A percentile compares a stretch with the other conserved stretches of the same genome.
phyloP scores from a whole-genome alignment of 768 basidiomycete genomes.

The Suillus lakei region DNA sequence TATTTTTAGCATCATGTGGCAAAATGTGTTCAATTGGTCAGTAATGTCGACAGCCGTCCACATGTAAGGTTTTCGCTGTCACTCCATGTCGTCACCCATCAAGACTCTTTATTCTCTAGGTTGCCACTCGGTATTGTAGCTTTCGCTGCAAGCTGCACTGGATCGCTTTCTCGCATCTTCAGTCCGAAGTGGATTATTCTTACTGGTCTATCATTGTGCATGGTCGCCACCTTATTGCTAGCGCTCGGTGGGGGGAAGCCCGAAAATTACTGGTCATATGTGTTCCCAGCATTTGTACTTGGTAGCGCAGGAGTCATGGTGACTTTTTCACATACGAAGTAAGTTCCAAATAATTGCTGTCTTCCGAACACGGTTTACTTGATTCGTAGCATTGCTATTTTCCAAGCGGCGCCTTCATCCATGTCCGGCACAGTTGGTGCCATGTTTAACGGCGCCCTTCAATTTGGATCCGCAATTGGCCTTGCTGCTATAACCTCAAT shows the following conservation, averaged over 20 bases:
- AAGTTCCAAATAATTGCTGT: constrained; percentile 20
- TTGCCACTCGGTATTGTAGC: constrained; percentile 47
- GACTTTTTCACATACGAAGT: constrained; percentile 53
- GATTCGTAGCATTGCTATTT: constrained; percentile 49
- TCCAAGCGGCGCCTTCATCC: constrained; percentile 49
- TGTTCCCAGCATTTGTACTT: constrained; percentile 54
- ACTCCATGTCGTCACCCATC: background rate
- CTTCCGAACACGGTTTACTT: background rate
- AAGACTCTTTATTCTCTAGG: constrained; percentile 28
- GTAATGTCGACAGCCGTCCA: constrained; percentile 43
- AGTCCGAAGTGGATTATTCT: constrained; percentile 52
- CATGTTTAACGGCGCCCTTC: constrained; percentile 57
- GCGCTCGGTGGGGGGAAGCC: constrained; percentile 45
- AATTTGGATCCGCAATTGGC: constrained; percentile 56
- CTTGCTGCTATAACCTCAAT: constrained; percentile 54
- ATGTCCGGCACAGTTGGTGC: constrained; percentile 61
- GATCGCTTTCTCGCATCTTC: constrained; percentile 41
- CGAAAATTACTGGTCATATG: constrained; percentile 48
- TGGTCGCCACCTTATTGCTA: constrained; percentile 46
- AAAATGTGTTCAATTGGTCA: constrained; percentile 47
- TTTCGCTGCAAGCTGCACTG: constrained; percentile 42
- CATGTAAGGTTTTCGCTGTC: constrained; percentile 32
- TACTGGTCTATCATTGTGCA: constrained; percentile 41
- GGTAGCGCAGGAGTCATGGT: constrained; percentile 52
- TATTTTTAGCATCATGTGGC: constrained; percentile 43